These are phyloP conservation scores for Aureobasidium sp. DNA, from an alignment of 2,329 filamentous ascomycete species.

Conservation along the genomic window DNA sequence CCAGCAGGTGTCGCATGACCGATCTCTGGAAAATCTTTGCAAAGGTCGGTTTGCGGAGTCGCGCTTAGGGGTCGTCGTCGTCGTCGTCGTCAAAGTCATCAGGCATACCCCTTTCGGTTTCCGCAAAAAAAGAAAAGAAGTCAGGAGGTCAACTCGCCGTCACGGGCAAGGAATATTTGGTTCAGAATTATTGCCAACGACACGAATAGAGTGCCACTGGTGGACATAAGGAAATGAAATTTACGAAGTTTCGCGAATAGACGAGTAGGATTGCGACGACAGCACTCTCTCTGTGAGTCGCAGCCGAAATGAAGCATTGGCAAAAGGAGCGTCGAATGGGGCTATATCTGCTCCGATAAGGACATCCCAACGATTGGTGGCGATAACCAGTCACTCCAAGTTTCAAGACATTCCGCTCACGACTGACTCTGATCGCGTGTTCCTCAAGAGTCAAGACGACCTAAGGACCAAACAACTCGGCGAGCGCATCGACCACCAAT, in stretches of 20 bases:
- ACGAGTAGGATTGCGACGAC: neutral
- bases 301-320: constrained; percentile 3
- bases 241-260: neutral
- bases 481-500: neutral
- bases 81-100: neutral
- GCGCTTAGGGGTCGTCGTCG: neutral
- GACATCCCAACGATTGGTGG: neutral
- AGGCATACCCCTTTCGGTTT: neutral
- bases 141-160: neutral
- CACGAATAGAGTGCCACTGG: neutral
- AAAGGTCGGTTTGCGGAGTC: neutral
- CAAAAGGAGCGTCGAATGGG: neutral
- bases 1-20: neutral
- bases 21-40: neutral
- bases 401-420: neutral
- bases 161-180: neutral
- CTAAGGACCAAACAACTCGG: neutral
- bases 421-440: neutral
- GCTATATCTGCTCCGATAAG: neutral
- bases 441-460: neutral
- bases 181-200: neutral
- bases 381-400: neutral
- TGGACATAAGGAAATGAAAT: neutral
- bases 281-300: neutral
- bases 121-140: neutral